Evolutionary conservation across 2,329 filamentous ascomycete species (phyloP), one percentile per base, ranked within the genome.

Genomic region (Ramularia endophylla): DNA sequence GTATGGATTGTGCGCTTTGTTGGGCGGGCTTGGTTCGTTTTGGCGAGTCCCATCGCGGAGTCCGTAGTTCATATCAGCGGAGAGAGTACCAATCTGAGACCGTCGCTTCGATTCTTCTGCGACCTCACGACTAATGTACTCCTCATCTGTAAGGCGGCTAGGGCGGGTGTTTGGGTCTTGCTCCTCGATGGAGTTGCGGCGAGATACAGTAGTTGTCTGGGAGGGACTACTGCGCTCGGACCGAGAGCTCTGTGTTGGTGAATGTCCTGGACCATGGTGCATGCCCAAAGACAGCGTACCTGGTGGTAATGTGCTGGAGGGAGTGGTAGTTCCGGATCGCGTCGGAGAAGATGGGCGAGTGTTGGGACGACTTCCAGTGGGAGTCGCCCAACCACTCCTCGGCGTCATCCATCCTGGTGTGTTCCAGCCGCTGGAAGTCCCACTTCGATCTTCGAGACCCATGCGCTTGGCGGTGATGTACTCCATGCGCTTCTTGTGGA

Each of bases 401-500:
- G 65, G 63, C 5, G 62, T 61, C 58, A 63, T 62, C 59, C 59
- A 63, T 9, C 60, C 60, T 25, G 59, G 59, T 3, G 59, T 62
- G 36, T 57, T 61, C 56, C 57, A 61, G 15, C 59, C 59, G 44
- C 56, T 62, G 9, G 55, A 56, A 5, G 46, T 48, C 7, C 53
- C 42, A 44, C 52, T 53, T 45, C 54, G 54, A 22, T 57, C 54
- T 18, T 58, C 53, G 5, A 57, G 41, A 28, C 58, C 58, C 48
- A 59, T 56, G 29, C 54, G 47, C 36, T 56, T 59, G 16, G 53
- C 50, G 2, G 58, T 56, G 35, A 58, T 52, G 36, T 65, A 66
- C 49, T 72, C 58, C 50, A 57, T 55, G 38, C 65, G 65, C 53
- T 72, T 74, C 50, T 71, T 62, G 54, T 75, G 72, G 12, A 79